phyloP scores from a whole-genome alignment of 225 moss, liverwort and hornwort species.

The Marchantia paleacea region DNA sequence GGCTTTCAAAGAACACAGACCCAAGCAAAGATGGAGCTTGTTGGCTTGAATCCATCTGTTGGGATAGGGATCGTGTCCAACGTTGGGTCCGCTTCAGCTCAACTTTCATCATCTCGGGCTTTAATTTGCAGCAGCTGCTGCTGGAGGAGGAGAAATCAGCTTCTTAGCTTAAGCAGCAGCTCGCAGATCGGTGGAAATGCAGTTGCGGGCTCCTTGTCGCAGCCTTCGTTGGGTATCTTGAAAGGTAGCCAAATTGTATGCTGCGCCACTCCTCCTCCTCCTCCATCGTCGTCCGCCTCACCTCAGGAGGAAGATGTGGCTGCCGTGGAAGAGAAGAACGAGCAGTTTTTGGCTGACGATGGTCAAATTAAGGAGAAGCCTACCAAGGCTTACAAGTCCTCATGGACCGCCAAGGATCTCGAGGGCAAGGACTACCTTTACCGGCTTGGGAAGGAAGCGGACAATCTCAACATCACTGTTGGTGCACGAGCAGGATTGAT shows the following conservation, averaged over 20 bases:
- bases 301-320: slow-evolving; percentile 1
- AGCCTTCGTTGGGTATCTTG: not conserved
- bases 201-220: not conserved
- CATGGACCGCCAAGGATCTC: slow-evolving; percentile 77
- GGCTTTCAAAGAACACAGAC: too few relatives aligned
- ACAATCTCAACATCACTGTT: slow-evolving; percentile 80
- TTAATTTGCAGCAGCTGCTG: not conserved
- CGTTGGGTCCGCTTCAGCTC: not conserved
- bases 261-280: not conserved
- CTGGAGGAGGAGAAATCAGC: not conserved
- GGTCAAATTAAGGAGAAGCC: slow-evolving; percentile 6
- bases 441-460: slow-evolving; percentile 75
- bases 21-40: not conserved
- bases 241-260: not conserved
- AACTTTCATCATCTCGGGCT: not conserved
- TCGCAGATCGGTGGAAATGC: not conserved
- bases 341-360: slow-evolving; percentile 20
- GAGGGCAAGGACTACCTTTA: slow-evolving; percentile 90
- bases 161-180: too few relatives aligned
- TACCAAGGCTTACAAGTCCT: slow-evolving; percentile 44
- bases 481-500: slow-evolving; percentile 74
- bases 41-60: not conserved
- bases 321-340: not conserved
- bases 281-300: slow-evolving; percentile 15
- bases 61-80: not conserved